These are phyloP conservation scores for Prillingera fragicola DNA, from an alignment of 1,284 basidiomycete genomes.

Conservation along the genomic window DNA sequence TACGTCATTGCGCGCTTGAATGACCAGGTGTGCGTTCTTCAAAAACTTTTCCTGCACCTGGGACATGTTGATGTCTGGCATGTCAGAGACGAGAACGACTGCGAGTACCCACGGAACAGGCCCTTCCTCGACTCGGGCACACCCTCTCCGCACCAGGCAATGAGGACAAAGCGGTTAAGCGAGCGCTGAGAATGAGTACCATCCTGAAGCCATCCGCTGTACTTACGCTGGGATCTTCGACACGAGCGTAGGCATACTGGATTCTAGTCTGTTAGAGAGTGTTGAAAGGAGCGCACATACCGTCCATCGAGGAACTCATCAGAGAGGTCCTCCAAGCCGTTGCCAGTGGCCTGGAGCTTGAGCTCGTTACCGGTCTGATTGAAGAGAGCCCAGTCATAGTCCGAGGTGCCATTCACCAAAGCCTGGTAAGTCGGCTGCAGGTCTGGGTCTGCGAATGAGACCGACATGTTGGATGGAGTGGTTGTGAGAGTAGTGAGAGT, in stretches of 20 bases:
- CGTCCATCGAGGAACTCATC: constrained; percentile 93
- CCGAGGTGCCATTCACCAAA: constrained; percentile 62
- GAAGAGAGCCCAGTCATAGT: constrained; percentile 78
- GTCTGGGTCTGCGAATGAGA: constrained; percentile 51
- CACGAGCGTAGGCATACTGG: constrained; percentile 87
- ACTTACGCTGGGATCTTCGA: constrained; percentile 77
- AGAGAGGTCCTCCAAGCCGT: constrained; percentile 79
- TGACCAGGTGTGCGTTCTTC: constrained; percentile 78
- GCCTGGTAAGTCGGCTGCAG: constrained; percentile 73
- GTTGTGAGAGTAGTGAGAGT: no score
- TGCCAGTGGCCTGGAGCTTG: constrained; percentile 79
- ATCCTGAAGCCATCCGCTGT: neutral
- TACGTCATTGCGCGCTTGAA: constrained; percentile 87
- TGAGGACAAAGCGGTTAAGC: constrained; percentile 85
- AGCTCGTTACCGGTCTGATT: constrained; percentile 83
- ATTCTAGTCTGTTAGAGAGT: constrained; percentile 55
- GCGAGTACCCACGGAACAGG: constrained; percentile 60
- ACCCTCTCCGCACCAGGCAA: constrained; percentile 92
- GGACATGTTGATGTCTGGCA: constrained; percentile 65
- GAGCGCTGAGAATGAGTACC: constrained; percentile 56
- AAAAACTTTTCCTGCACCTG: constrained; percentile 72
- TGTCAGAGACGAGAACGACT: neutral
- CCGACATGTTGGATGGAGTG: constrained; percentile 34
- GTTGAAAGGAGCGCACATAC: constrained; percentile 46
- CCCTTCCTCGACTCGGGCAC: constrained; percentile 90